A percentile compares a stretch with the other conserved stretches of the same genome.
Conservation (phyloP, 768 basidiomycete genomes). For the Pleurotus platypus region DNA sequence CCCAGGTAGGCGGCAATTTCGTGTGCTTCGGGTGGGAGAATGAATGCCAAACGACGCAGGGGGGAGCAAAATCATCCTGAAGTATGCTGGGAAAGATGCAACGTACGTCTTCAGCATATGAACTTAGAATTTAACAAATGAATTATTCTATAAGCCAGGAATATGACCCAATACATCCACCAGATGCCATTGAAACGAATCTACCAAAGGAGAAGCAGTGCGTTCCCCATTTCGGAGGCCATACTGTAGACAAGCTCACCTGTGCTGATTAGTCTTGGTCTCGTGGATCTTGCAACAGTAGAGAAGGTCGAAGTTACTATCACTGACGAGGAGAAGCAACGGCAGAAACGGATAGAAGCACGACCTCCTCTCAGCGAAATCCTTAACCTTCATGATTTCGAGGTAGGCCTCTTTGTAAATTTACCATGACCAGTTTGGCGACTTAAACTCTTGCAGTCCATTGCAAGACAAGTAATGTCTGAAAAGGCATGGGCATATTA, state of each 20-base stretch:
- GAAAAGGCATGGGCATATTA: conserved; percentile 97
- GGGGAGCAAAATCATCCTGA: conserved; percentile 79
- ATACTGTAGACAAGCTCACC: not conserved
- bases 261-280: conserved; percentile 52
- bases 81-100: conserved; percentile 87
- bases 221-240: conserved; percentile 14
- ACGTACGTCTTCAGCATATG: conserved; percentile 48
- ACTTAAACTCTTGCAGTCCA: conserved; percentile 42
- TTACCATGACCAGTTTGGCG: too few species aligned
- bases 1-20: not conserved
- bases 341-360: conserved; percentile 55
- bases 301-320: conserved; percentile 59
- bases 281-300: conserved; percentile 66
- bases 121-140: not conserved
- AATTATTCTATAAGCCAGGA: conserved; percentile 44
- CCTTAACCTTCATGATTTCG: conserved; percentile 92
- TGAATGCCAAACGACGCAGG: conserved; percentile 32
- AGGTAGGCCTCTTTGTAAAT: conserved; percentile 40
- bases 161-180: conserved; percentile 90
- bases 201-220: conserved; percentile 81
- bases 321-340: conserved; percentile 68
- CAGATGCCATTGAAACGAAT: conserved; percentile 73
- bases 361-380: conserved; percentile 77
- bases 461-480: conserved; percentile 77
- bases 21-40: not conserved